These are phyloP conservation scores for Leccinellum albellum DNA, from an alignment of 768 basidiomycete species.

Conservation along the genomic window DNA sequence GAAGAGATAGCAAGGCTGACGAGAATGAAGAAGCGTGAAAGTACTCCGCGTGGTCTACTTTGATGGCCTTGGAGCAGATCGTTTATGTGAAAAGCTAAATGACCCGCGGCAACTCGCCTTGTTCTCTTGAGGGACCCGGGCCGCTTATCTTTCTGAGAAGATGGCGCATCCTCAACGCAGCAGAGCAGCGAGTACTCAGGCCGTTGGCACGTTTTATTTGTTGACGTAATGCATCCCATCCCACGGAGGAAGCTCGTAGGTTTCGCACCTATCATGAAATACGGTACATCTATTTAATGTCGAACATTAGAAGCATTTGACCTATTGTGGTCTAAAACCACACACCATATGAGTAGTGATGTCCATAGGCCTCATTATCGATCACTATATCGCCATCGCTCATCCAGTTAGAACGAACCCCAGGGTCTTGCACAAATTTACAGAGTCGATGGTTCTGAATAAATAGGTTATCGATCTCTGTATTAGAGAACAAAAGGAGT, in stretches of 20 bases:
- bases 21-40: conserved; percentile 15
- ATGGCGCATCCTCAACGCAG: background rate
- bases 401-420: background rate
- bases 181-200: background rate
- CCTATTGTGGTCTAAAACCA: background rate
- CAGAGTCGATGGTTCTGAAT: background rate
- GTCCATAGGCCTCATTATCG: conserved; percentile 1
- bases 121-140: conserved; percentile 8
- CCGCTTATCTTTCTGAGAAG: conserved; percentile 18
- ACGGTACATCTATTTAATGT: background rate
- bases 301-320: background rate
- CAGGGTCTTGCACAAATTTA: conserved; percentile 9
- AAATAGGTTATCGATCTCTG: conserved; percentile 11
- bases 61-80: background rate
- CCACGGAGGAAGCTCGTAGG: background rate
- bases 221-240: conserved; percentile 15
- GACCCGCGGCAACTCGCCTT: conserved; percentile 12
- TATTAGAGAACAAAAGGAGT: conserved; percentile 3
- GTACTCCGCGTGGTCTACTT: background rate
- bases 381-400: conserved; percentile 1
- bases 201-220: background rate
- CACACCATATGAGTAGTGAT: background rate
- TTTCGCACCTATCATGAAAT: background rate
- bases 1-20: conserved; percentile 4
- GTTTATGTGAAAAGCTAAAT: conserved; percentile 2